Percentiles rank a stretch among this genome's conserved stretches.
phyloP scores from a whole-genome alignment of 805 yeast species.

The Debaryomyces tyrocola region DNA sequence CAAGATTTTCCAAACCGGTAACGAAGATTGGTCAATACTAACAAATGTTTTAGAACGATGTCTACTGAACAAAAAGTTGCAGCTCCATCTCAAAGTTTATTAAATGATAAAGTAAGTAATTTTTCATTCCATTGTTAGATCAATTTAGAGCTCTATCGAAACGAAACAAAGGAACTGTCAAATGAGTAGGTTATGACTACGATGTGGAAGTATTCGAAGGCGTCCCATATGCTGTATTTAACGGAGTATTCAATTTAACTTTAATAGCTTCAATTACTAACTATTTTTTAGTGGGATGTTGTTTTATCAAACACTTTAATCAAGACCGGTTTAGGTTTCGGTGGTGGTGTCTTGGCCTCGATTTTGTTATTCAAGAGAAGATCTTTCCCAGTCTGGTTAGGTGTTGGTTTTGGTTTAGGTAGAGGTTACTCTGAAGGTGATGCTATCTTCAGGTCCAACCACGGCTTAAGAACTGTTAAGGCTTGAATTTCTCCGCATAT shows the following conservation, averaged over 20 bases:
- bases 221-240: too few species aligned
- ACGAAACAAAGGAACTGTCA: not conserved
- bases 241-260: too few species aligned
- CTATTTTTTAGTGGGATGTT: constrained; percentile 71
- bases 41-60: constrained; percentile 11
- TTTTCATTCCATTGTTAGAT: not conserved
- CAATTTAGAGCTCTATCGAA: not conserved
- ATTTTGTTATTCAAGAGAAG: constrained; percentile 89
- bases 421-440: constrained; percentile 98
- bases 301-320: constrained; percentile 92
- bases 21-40: not conserved
- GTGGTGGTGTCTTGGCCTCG: constrained; percentile 92
- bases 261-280: constrained; percentile 7
- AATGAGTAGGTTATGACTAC: too few species aligned
- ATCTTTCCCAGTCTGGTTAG: constrained; percentile 97
- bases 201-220: too few species aligned
- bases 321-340: constrained; percentile 94
- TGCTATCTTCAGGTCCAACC: constrained; percentile 83
- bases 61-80: constrained; percentile 36
- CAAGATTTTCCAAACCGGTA: too few species aligned
- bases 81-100: constrained; percentile 55
- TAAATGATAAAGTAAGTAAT: constrained; percentile 53
- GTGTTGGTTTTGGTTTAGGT: constrained; percentile 96
- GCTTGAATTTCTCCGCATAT: constrained; percentile 41
- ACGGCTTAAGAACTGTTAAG: constrained; percentile 73